Evolutionary conservation across 106 monocot genomes (phyloP), one percentile per base, ranked within the genome.

Genomic region (Narthecium ossifragum): DNA sequence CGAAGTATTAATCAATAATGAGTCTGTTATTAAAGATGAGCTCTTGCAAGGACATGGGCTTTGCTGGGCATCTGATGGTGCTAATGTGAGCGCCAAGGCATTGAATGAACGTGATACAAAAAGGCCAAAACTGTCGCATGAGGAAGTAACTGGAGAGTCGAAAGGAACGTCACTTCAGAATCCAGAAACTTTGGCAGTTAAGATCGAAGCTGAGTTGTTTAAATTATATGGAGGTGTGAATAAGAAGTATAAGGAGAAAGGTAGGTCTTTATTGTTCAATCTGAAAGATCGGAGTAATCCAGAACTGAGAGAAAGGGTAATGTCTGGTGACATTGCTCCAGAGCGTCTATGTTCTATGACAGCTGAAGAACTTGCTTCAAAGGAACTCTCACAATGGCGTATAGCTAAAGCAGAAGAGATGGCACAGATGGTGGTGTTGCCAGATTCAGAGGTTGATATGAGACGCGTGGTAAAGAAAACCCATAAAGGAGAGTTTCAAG

Each of bases 191-290:
- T 75, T 98, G 63, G 78, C 91, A 3, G 37, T 53, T 37, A 67
- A 57, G 67, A 88, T 98, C 70, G 98, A 98, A 80, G 78, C 69
- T 32, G 98, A 98, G 54, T 74, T 98, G 8, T 98, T 98, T 62
- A 81, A 57, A 38, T 77, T 88, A 45, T 88, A 78, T 62, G 87
- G 81, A 14, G 91, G 98, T 60, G 98, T 98, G 56, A 98, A 91
- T 63, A 98, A 98, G 69, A 98, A 98, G 63, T 98, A 98, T 45
- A 98, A 88, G 45, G 98, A 98, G 69, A 91, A 85, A 57, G 98
- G 74, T 46, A 86, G 98, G 47, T 98, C 98, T 53, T 74, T 98
- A 15, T 67, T 91, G 53, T 98, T 98, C 55, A 98, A 98, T 74
- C 61, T 98, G 41, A 98, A 98, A 69, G 91, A 98, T 66, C 76